Base-by-base conservation (phyloP, 192 early-diverging fungal genomes). In the Backusella sp. region DNA sequence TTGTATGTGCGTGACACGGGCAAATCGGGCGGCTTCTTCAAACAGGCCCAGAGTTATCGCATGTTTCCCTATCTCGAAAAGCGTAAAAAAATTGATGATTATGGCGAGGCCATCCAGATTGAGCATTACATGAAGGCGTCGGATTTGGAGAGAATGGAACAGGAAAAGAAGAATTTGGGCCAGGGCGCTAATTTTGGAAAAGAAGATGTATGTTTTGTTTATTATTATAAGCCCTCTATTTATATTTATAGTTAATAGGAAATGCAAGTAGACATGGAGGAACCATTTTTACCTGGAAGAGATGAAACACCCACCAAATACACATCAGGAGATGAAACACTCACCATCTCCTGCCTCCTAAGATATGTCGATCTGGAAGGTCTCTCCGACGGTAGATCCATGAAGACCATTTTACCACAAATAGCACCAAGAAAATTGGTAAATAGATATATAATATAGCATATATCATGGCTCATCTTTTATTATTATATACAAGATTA, bases 321-420 rank as follows among this genome's bases (percentile, higher is more conserved):
- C 76, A 78, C 92, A 7, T 82, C 72, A 23, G 78, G 88, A 62
- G 83, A 92, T 30, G 78, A 88, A 34, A 82, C 79, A 12, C 66
- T 98, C 14, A 68, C 86, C 1, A 70, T 98, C 7, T 86, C 82
- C 14, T 98, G 97, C 77, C 86, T 86, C 70, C 79, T 98, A 28
- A 82, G 87, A 36, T 98, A 93, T 82, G 88, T 99, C 7, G 97
- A 98, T 85, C 85, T 98, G 73, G 97, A 98, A 79, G 98, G 98
- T 49, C 89, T 94, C 32, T 87, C 95, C 0, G 97, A 98, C 78
- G 95, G 93, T 62, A 86, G 88, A 44, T 95, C 96, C 6, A 86
- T 96, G 34, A 91, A 90, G 77, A 95, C 93, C 71, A 97, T 98
- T 79, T 78, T 99, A 12, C 86, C 91, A 26, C 90, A 93, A 76